phyloP scores from a whole-genome alignment of 345 rosid species.

The Melaleuca quinquenervia region DNA sequence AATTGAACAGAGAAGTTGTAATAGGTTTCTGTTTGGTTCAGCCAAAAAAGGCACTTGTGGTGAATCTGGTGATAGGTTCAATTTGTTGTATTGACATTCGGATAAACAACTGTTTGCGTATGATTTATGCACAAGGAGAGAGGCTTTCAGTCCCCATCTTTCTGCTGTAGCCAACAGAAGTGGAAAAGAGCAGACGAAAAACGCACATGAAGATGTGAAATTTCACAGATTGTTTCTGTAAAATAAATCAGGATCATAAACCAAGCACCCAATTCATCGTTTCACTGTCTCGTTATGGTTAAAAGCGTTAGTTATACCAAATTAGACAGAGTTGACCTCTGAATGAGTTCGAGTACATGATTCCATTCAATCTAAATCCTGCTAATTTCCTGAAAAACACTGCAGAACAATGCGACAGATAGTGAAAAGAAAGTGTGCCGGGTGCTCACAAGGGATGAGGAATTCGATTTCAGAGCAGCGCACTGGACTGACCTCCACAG shows the following conservation, averaged over 20 bases:
- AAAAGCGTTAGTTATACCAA: not conserved
- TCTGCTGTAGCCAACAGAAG: not conserved
- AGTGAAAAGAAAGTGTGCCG: slow-evolving; percentile 18
- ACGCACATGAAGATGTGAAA: not conserved
- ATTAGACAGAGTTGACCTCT: not conserved
- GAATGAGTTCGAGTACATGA: not conserved
- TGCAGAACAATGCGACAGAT: slow-evolving; percentile 46
- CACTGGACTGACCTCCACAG: slow-evolving; percentile 73
- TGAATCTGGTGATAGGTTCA: not conserved
- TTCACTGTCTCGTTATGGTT: not conserved
- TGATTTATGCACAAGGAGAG: not conserved
- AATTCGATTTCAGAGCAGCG: slow-evolving; percentile 61
- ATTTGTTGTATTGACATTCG: not conserved
- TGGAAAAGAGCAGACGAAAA: not conserved
- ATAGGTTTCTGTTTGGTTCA: not conserved
- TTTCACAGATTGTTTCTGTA: not conserved
- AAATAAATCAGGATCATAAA: not conserved
- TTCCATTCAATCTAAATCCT: not conserved
- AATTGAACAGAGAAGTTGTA: not conserved
- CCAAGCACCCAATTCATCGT: not conserved
- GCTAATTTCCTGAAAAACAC: not conserved
- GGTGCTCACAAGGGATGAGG: slow-evolving; percentile 51
- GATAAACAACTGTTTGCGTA: not conserved
- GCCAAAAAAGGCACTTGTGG: not conserved
- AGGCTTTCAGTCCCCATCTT: not conserved